Conservation (phyloP, 2,329 filamentous ascomycete species). For the Tolypocladium endophyticum region DNA sequence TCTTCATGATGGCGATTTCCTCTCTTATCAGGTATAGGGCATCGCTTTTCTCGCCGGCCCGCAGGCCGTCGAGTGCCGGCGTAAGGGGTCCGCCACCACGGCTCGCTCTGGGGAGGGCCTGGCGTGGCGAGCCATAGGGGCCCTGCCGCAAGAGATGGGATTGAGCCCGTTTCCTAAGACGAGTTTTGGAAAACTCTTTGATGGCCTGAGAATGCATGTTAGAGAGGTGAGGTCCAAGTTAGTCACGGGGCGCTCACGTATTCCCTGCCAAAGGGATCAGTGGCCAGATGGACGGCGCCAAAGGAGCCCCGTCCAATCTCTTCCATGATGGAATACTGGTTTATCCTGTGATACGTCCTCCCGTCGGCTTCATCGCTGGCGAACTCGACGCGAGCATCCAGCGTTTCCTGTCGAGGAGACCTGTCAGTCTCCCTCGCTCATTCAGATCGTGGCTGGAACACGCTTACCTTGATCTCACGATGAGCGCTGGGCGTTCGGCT, state of each 20-base stretch:
- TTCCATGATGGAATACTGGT: constrained; percentile 88
- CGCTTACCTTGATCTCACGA: constrained; percentile 44
- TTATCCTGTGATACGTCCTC: constrained; percentile 72
- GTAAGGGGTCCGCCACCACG: constrained; percentile 9
- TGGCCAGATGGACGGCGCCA: constrained; percentile 81
- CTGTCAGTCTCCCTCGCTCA: background rate
- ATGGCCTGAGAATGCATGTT: constrained; percentile 51
- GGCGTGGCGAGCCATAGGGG: constrained; percentile 22
- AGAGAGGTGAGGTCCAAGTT: background rate
- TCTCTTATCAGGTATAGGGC: constrained; percentile 82
- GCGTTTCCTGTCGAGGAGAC: constrained; percentile 57
- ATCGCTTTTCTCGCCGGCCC: constrained; percentile 50
- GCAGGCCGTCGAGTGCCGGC: constrained; percentile 15
- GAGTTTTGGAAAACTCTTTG: constrained; percentile 94
- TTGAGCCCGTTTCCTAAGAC: constrained; percentile 79
- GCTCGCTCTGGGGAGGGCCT: constrained; percentile 11
- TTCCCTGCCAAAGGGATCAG: constrained; percentile 85
- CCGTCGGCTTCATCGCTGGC: constrained; percentile 77
- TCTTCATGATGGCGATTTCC: constrained; percentile 99
- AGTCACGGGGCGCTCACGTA: constrained; percentile 52
- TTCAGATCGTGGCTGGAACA: background rate
- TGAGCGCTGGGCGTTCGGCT: constrained; percentile 46
- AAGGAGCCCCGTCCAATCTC: constrained; percentile 97
- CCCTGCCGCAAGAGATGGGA: constrained; percentile 65
- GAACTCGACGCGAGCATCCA: constrained; percentile 82